Conservation (phyloP, 2,329 filamentous ascomycete species). For the Acrodontium crateriforme region DNA sequence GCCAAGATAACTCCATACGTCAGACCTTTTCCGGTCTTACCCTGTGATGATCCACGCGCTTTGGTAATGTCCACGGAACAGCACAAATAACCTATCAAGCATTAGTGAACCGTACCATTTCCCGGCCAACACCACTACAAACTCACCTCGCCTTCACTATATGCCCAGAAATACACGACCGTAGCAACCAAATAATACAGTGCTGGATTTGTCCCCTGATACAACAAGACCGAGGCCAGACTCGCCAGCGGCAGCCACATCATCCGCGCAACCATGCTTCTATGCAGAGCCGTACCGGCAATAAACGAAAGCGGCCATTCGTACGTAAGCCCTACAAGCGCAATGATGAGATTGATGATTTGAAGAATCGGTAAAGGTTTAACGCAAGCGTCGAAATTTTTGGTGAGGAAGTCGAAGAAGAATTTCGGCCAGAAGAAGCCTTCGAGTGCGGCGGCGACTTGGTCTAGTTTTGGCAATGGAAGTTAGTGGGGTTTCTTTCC, state of each 20-base stretch:
- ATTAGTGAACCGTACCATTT: not conserved
- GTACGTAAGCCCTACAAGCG: conserved; percentile 63
- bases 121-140: conserved; percentile 2
- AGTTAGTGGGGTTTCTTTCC: too few relatives aligned
- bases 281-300: conserved; percentile 65
- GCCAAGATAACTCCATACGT: too few relatives aligned
- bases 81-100: conserved; percentile 31
- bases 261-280: conserved; percentile 75
- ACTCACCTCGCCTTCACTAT: conserved; percentile 87
- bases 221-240: conserved; percentile 62
- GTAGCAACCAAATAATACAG: conserved; percentile 84
- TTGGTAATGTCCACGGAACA: conserved; percentile 37
- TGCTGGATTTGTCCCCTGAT: conserved; percentile 84
- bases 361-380: conserved; percentile 82
- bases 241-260: conserved; percentile 68
- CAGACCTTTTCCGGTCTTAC: conserved; percentile 9
- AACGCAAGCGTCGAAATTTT: conserved; percentile 73
- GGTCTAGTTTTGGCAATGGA: conserved; percentile 51
- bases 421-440: conserved; percentile 98
- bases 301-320: conserved; percentile 79
- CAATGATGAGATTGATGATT: conserved; percentile 75
- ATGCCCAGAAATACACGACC: conserved; percentile 88
- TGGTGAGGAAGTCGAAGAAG: conserved; percentile 94
- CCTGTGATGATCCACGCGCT: conserved; percentile 20
- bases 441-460: conserved; percentile 69